phyloP scores from a whole-genome alignment of 495 filamentous ascomycete genomes.

The Penicillium samsonianum region DNA sequence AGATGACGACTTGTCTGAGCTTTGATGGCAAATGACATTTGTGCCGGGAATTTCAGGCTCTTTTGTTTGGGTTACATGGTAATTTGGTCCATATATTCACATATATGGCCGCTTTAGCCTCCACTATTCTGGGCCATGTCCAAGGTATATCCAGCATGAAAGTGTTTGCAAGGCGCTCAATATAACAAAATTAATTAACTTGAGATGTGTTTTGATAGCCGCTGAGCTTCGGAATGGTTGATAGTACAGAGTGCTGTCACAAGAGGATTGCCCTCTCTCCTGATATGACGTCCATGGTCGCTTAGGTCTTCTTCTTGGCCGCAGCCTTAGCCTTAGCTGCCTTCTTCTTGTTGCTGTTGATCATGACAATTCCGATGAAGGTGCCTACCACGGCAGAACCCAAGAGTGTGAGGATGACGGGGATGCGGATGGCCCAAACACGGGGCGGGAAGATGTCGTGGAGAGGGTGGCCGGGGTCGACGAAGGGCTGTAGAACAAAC shows the following conservation, averaged over 20 bases:
- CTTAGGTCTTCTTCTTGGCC: slow-evolving; percentile 68
- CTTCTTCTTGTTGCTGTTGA: slow-evolving; percentile 97
- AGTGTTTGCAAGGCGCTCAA: neutral
- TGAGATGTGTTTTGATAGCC: slow-evolving; percentile 11
- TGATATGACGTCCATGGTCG: slow-evolving; percentile 2
- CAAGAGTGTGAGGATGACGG: slow-evolving; percentile 91
- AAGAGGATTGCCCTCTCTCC: neutral
- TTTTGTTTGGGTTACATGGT: neutral
- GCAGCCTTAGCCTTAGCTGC: slow-evolving; percentile 85
- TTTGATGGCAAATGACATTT: neutral
- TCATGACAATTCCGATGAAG: slow-evolving; percentile 97
- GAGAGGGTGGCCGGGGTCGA: slow-evolving; percentile 89
- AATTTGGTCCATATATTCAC: neutral
- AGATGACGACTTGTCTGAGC: slow-evolving; percentile 4
- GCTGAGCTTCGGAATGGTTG: neutral
- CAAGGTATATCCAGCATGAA: neutral
- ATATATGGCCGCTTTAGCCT: neutral
- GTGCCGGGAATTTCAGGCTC: neutral
- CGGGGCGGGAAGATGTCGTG: slow-evolving; percentile 95
- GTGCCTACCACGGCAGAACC: slow-evolving; percentile 93
- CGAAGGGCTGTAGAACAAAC: slow-evolving; percentile 74
- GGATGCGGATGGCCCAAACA: slow-evolving; percentile 98
- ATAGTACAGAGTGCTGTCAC: slow-evolving; percentile 12
- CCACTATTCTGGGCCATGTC: neutral
- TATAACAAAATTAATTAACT: slow-evolving; percentile 3